These are phyloP conservation scores for Colletotrichum liaoningense DNA, from an alignment of 2,329 filamentous ascomycete genomes.

Conservation along the genomic window DNA sequence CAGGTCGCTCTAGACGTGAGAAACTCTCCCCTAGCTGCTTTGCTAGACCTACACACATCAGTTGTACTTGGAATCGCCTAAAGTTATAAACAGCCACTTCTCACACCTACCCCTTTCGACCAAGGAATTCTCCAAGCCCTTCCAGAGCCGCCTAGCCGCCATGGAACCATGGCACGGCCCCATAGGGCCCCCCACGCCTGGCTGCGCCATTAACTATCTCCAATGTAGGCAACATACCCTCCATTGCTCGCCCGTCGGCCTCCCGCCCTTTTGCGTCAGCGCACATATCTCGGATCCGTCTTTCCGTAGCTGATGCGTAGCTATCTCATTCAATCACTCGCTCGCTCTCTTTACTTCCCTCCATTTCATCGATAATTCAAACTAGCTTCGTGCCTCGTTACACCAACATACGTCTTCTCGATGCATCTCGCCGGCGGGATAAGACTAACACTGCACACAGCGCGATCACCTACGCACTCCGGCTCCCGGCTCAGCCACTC, in stretches of 20 bases:
- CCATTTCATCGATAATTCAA: neutral
- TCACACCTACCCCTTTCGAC: neutral
- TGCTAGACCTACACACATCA: neutral
- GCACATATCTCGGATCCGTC: conserved; percentile 9
- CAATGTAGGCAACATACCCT: neutral
- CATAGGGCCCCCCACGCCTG: neutral
- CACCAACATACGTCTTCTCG: neutral
- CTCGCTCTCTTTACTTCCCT: neutral
- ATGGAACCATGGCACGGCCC: neutral
- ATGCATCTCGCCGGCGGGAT: neutral
- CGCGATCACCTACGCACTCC: neutral
- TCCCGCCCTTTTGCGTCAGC: conserved; percentile 12
- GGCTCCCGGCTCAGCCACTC: neutral
- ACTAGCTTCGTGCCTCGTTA: neutral
- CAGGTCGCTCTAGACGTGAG: neutral
- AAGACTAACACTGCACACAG: neutral
- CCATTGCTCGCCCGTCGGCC: neutral
- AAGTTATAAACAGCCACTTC: too few species aligned
- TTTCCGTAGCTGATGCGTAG: neutral
- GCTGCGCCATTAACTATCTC: neutral
- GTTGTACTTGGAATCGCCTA: neutral
- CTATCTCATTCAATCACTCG: neutral
- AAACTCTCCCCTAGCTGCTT: neutral
- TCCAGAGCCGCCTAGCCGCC: conserved; percentile 1
- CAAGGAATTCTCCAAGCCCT: neutral